A percentile compares a stretch with the other conserved stretches of the same genome.
Conservation (phyloP, 192 early-diverging fungal species). For the Coemansia erecta region DNA sequence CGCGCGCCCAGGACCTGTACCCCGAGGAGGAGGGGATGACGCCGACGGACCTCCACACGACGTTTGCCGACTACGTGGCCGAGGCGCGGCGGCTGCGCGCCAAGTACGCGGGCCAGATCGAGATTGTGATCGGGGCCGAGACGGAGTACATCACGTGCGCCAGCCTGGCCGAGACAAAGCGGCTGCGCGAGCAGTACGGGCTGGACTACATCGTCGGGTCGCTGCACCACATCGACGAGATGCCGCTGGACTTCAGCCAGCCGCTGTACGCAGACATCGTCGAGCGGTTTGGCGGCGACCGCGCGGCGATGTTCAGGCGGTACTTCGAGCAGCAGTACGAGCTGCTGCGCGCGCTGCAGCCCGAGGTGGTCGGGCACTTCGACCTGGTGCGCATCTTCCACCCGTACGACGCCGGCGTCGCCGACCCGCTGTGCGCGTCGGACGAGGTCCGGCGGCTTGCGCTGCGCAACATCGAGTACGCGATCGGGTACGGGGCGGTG, state of each 20-base stretch:
- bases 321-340: slow-evolving; percentile 92
- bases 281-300: slow-evolving; percentile 23
- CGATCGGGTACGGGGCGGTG: slow-evolving; percentile 76
- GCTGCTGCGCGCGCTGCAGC: slow-evolving; percentile 68
- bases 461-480: slow-evolving; percentile 76
- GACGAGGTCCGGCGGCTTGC: slow-evolving; percentile 56
- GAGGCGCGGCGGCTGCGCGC: slow-evolving; percentile 71
- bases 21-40: slow-evolving; percentile 84
- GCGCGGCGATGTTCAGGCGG: slow-evolving; percentile 58
- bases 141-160: slow-evolving; percentile 75
- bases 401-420: slow-evolving; percentile 43
- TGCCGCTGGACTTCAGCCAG: slow-evolving; percentile 81
- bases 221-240: slow-evolving; percentile 79
- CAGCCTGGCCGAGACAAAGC: slow-evolving; percentile 54
- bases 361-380: slow-evolving; percentile 92
- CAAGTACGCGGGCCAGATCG: slow-evolving; percentile 57
- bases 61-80: slow-evolving; percentile 66
- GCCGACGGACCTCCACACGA: slow-evolving; percentile 57
- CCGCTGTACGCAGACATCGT: slow-evolving; percentile 56
- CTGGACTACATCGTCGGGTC: slow-evolving; percentile 93
- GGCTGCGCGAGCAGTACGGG: slow-evolving; percentile 46
- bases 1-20: slow-evolving; percentile 75
- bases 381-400: slow-evolving; percentile 89
- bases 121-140: slow-evolving; percentile 86
- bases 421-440: slow-evolving; percentile 23